Evolutionary conservation across 2,329 filamentous ascomycete genomes (phyloP).

Genomic region (Aspergillus sp.): DNA sequence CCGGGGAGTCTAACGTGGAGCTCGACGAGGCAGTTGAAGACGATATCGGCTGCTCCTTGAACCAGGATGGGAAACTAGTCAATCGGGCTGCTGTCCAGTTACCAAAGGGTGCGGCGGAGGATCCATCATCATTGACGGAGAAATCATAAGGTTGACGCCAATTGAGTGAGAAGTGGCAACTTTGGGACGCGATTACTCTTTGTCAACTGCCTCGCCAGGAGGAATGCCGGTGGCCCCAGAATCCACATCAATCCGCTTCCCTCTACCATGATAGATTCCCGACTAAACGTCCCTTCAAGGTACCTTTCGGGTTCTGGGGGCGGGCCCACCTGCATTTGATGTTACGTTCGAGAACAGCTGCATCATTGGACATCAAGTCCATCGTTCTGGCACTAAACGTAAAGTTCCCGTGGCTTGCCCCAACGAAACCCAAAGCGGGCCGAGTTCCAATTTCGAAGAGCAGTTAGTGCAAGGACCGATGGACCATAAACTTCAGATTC

Average conservation of each 20-base stretch:
- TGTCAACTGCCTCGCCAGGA: constrained; percentile 6
- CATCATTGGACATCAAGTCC: constrained; percentile 12
- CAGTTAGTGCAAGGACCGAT: constrained; percentile 1
- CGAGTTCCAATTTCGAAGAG: constrained; percentile 9
- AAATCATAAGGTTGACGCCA: constrained; percentile 16
- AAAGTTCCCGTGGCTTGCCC: constrained; percentile 18
- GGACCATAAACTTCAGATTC: background rate
- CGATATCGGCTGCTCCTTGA: constrained; percentile 6
- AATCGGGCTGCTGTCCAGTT: constrained; percentile 4
- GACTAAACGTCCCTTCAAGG: constrained; percentile 14
- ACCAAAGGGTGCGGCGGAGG: constrained; percentile 10
- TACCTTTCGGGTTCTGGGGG: constrained; percentile 13
- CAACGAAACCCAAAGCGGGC: constrained; percentile 13
- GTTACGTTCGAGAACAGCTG: constrained; percentile 13
- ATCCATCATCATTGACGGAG: constrained; percentile 10
- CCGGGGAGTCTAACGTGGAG: background rate
- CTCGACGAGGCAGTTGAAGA: constrained; percentile 2
- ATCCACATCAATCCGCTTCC: constrained; percentile 8
- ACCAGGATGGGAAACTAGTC: constrained; percentile 2
- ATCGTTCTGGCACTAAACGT: constrained; percentile 19
- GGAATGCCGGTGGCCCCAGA: constrained; percentile 15
- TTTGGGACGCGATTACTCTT: background rate
- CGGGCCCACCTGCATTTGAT: constrained; percentile 10
- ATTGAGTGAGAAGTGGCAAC: constrained; percentile 10
- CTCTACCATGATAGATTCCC: background rate